Evolutionary conservation across 768 basidiomycete species (phyloP), one percentile per base, ranked within the genome.

Genomic region (Xerocomellus intermedius): DNA sequence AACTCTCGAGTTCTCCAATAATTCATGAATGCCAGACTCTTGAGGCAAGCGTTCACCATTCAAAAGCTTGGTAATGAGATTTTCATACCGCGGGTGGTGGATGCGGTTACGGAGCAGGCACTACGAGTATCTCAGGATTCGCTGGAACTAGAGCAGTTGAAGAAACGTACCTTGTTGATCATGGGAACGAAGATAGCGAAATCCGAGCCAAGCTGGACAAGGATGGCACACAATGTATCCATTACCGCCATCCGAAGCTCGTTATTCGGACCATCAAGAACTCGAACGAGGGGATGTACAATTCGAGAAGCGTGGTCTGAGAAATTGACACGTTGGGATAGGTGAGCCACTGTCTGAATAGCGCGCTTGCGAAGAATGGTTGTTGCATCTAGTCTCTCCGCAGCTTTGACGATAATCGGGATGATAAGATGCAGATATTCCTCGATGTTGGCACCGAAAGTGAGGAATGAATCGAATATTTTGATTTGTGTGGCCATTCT

Each of bases 121-220:
- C 94, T 96, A 58, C 39, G 30, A 32, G 35, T 30, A 57, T 33
- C 33, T 57, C 35, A 51, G 58, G 42, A n/a, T 37, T 37, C 5
- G 9, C 30, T 38, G 3, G 17, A 50, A 51, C 21, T 22, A 36
- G 52, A 32, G 32, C 14, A 10, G 32, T 22, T 30, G 30, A 52
- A 28, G 28, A 30, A 41, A 39, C 48, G 12, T 60, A 91, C 95
- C 81, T 98, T 98, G 71, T 93, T 93, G 60, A 99, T 91, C 61
- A 95, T 95, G 1, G 97, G 94, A 35, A 98, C 91, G 64, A 98
- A 99, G 42, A 99, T 93, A 4, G 97, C 94, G 62, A 95, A 99
- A 69, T 98, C 96, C 0, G 95, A 87, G 1, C 95, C 95, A 49
- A 99, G 83, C 65, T 99, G 97, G 36, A 93, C 79, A 37, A 98